Evolutionary conservation across 306 rosid species (phyloP).

Genomic region (Acacia acuminata): DNA sequence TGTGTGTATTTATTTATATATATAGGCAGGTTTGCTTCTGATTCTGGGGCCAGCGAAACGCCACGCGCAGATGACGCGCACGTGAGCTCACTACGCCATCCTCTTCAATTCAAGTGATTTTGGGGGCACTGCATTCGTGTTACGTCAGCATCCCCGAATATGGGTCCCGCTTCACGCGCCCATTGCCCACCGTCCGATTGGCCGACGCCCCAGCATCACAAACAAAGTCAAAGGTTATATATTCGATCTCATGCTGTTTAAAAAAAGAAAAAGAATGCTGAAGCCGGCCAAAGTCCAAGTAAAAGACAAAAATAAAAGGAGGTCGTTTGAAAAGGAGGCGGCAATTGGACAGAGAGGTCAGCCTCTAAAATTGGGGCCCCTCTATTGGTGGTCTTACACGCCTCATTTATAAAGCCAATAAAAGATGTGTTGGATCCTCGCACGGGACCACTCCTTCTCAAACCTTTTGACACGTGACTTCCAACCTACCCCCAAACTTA

Average conservation of each 20-base stretch:
- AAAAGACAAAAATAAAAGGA: too few species aligned
- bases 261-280: too few species aligned
- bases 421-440: conserved; percentile 15
- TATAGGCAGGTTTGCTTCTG: too few species aligned
- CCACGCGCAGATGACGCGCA: neutral
- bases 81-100: neutral
- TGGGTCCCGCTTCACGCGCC: neutral
- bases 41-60: neutral
- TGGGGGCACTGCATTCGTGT: neutral
- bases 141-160: neutral
- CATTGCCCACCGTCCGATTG: neutral
- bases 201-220: neutral
- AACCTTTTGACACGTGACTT: neutral
- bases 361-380: conserved; percentile 66
- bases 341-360: conserved; percentile 49
- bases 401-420: neutral
- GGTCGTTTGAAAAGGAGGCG: conserved; percentile 36
- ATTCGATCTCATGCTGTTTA: too few species aligned
- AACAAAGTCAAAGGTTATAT: neutral
- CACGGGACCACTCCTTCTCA: neutral
- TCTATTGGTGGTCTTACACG: neutral
- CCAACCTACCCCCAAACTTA: neutral
- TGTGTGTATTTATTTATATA: too few species aligned
- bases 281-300: too few species aligned
- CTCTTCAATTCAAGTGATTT: neutral